Conservation (phyloP, 495 filamentous ascomycete genomes). For the Penicillium verhagenii region DNA sequence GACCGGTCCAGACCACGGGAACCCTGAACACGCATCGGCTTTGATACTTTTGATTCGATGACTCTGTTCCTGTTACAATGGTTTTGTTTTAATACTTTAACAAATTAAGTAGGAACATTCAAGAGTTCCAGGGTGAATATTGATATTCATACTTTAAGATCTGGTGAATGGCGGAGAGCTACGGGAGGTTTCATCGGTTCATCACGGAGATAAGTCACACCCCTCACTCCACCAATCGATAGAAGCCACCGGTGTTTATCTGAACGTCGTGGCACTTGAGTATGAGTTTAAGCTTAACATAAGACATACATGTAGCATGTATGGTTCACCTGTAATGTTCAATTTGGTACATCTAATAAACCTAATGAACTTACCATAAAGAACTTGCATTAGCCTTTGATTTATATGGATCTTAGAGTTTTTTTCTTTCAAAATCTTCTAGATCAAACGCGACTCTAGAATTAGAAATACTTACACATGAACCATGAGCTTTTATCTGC, state of each 20-base stretch:
- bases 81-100: background rate
- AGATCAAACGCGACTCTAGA: no score
- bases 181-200: constrained; percentile 4
- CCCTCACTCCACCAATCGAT: constrained; percentile 4
- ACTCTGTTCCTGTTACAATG: background rate
- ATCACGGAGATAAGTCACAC: constrained; percentile 7
- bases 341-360: background rate
- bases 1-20: constrained; percentile 17
- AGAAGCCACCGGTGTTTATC: constrained; percentile 7
- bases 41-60: constrained; percentile 2
- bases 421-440: no score
- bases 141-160: no score
- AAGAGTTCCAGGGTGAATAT: no score
- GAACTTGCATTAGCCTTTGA: no score
- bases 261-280: constrained; percentile 9
- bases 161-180: background rate
- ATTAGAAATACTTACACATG: no score
- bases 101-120: no score
- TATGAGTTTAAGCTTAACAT: no score
- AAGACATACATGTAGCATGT: no score
- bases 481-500: background rate
- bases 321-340: background rate
- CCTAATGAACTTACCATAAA: no score
- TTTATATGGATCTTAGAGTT: no score
- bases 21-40: constrained; percentile 10